Evolutionary conservation across 805 yeast species (phyloP), one percentile per base, ranked within the genome.

Genomic region (Kuraishia hungarica): DNA sequence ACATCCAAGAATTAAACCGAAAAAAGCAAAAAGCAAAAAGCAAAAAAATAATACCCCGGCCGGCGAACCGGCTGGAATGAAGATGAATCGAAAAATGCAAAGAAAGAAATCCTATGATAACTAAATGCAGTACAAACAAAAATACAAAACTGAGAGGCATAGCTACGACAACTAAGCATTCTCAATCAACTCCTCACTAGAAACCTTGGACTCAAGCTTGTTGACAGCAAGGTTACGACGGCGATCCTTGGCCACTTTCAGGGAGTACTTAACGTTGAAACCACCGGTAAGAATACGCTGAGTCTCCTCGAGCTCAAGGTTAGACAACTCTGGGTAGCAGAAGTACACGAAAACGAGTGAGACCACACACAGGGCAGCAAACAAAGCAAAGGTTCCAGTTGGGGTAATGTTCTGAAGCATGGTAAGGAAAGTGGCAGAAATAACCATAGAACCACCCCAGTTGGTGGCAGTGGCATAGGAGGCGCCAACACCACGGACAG

Each of bases 391-490:
- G 0, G 98, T 93, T 24, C 98, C 98, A 0, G 97, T 83, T 49
- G 98, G 97, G 1, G 98, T 89, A 59, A 94, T 90, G 61, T 83
- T 87, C 67, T 89, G 82, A 73, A 94, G 79, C 97, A 93, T 91
- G 28, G 98, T 93, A 69, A 94, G 78, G 72, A 92, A 93, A 0
- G 97, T 88, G 2, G 97, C 81, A 1, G 97, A 89, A 67, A 94
- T 89, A 48, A 89, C 86, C 62, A 93, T 75, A 23, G 97, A 90
- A 53, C 98, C 98, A 5, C 90, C 82, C 99, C 99, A 93, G 74
- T 93, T 93, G 50, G 92, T 84, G 17, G 94, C 93, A 13, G 97
- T 89, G 1, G 97, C 91, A 64, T 82, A 86, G 56, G 96, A 89
- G 10, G 91, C 84, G 58, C 98, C 98, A 51, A 90, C 78, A 57